phyloP scores from a whole-genome alignment of 2,329 filamentous ascomycete species.

The Lachnellula occidentalis region DNA sequence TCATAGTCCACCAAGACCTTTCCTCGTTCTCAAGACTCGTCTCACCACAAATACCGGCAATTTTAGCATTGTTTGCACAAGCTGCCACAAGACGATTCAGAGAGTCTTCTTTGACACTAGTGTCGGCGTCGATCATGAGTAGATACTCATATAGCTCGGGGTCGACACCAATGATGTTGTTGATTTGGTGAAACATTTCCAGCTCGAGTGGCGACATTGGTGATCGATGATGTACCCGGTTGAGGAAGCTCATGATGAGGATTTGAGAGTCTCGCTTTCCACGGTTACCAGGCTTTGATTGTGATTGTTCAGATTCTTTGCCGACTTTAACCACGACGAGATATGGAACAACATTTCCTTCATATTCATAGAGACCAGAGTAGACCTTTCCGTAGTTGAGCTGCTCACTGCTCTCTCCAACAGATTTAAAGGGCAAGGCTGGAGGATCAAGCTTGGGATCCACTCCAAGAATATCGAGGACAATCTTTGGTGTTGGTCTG shows the following conservation, averaged over 20 bases:
- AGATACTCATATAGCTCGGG: conserved; percentile 96
- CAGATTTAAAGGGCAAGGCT: conserved; percentile 87
- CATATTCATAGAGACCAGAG: conserved; percentile 93
- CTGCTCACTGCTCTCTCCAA: conserved; percentile 83
- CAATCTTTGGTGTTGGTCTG: conserved; percentile 93
- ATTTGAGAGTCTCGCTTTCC: conserved; percentile 98
- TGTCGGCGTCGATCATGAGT: conserved; percentile 97
- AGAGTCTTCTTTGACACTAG: conserved; percentile 85
- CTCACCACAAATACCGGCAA: conserved; percentile 95
- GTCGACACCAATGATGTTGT: conserved; percentile 98
- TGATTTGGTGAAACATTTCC: conserved; percentile 98
- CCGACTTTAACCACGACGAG: conserved; percentile 94
- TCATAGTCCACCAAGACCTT: conserved; percentile 98
- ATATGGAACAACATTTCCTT: conserved; percentile 96
- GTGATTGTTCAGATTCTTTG: conserved; percentile 88
- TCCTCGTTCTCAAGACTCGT: conserved; percentile 95
- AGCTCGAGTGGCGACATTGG: conserved; percentile 95
- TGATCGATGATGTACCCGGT: conserved; percentile 88
- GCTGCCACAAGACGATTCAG: conserved; percentile 87
- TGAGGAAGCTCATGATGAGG: conserved; percentile 92
- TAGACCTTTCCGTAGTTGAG: conserved; percentile 99
- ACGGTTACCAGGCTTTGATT: conserved; percentile 92
- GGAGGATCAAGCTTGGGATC: conserved; percentile 95
- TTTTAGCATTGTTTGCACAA: conserved; percentile 90
- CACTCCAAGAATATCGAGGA: conserved; percentile 93